Conservation (phyloP, 306 rosid species). For the Dryas octopetala region DNA sequence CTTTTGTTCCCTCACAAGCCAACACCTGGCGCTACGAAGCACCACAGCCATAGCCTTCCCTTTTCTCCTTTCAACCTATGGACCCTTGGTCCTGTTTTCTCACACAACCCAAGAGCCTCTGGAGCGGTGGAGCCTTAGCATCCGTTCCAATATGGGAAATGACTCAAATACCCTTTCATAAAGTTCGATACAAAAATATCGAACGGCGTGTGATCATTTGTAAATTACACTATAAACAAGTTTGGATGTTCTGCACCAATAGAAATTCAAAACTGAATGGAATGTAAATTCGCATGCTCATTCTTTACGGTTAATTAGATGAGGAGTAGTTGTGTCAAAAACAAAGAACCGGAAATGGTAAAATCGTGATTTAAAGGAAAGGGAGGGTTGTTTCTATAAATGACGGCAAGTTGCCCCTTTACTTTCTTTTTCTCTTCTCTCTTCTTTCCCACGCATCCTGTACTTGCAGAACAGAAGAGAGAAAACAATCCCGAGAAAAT, state of each 20-base stretch:
- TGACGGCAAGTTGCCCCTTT: neutral
- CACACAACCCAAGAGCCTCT: neutral
- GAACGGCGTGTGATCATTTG: too few relatives aligned
- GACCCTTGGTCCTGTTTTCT: neutral
- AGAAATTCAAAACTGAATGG: too few relatives aligned
- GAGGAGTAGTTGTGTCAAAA: neutral
- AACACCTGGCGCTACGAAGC: conserved; percentile 53
- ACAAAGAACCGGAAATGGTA: conserved; percentile 18
- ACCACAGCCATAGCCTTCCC: conserved; percentile 46
- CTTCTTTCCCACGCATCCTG: conserved; percentile 9
- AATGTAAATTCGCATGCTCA: too few relatives aligned
- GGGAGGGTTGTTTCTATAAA: conserved; percentile 22
- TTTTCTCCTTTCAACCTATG: neutral
- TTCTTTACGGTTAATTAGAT: too few relatives aligned
- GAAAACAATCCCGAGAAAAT: conserved; percentile 19
- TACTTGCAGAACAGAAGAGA: conserved; percentile 22
- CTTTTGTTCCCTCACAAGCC: conserved; percentile 33
- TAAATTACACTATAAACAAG: too few relatives aligned
- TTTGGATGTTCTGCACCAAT: too few relatives aligned
- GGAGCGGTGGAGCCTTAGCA: neutral
- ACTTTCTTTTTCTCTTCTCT: conserved; percentile 6
- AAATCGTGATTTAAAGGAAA: conserved; percentile 27
- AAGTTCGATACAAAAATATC: too few relatives aligned
- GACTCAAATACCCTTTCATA: neutral
- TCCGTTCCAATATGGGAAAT: neutral